A percentile compares a stretch with the other conserved stretches of the same genome.
These are phyloP conservation scores for Dipteronia sinensis DNA, from an alignment of 345 rosid species.

Conservation along the genomic window DNA sequence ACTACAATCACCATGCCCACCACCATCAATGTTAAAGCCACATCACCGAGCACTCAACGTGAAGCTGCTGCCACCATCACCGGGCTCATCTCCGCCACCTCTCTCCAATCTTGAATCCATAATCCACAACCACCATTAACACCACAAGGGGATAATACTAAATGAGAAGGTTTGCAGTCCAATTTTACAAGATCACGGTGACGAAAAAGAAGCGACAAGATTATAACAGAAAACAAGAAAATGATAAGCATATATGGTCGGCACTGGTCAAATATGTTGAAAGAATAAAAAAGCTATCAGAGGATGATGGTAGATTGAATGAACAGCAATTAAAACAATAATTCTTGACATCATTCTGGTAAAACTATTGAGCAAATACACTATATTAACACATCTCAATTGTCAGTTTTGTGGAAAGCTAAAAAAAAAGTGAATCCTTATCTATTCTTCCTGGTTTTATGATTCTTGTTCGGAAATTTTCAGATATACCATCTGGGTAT, in stretches of 20 bases:
- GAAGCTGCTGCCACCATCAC: no score
- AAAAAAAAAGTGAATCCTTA: neutral
- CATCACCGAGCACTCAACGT: neutral
- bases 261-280: neutral
- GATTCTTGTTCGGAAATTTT: slow-evolving; percentile 68
- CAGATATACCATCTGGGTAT: slow-evolving; percentile 96
- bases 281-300: neutral
- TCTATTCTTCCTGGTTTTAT: slow-evolving; percentile 30
- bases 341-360: neutral
- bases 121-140: neutral
- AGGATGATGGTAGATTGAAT: slow-evolving; percentile 2
- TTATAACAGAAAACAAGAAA: no score
- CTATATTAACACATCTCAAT: slow-evolving; percentile 32
- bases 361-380: slow-evolving; percentile 4
- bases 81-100: neutral
- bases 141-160: no score
- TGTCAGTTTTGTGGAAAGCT: slow-evolving; percentile 23
- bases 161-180: neutral
- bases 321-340: neutral
- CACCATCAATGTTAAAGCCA: no score
- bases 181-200: neutral
- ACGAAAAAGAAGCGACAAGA: neutral
- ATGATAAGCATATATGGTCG: neutral
- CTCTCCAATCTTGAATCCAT: neutral
- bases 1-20: no score